Base-by-base conservation (phyloP, 2,329 filamentous ascomycete genomes). In the Scytalidium sp. region DNA sequence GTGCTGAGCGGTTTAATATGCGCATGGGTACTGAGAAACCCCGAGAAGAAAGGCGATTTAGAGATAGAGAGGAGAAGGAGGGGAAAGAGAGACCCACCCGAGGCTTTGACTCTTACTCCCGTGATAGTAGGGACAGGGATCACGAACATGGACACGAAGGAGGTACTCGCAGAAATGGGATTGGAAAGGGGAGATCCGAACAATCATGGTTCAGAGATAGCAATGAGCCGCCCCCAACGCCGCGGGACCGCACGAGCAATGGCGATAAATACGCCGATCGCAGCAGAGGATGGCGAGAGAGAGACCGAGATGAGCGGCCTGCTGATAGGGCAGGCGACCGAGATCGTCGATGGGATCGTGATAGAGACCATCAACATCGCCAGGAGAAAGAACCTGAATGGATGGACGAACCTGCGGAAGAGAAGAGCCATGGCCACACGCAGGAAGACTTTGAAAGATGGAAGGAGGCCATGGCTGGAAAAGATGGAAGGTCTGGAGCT, bases 381-480 rank as follows among this genome's bases (percentile, higher is more conserved):
- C 71, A 79, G 56, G 90, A 95, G 64, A 84, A 88, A 56, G 90
- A 96, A 45, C 92, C 93, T 4, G 92, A 96, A 68, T 96, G 92
- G 93, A 78, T 96, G 68, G 90, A 95, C 63, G 80, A 85, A 51
- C 83, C 84, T 15, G 78, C 78, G 19, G 85, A 87, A 51, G 86
- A 89, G 46, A 83, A 86, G 60, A 73, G 80, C 29, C 82, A 87
- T 60, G 80, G 78, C 4, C 88, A 90, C 60, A 96, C 91, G 1
- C 86, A 90, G 61, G 91, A 95, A 63, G 92, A 97, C 58, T 95
- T 97, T 67, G 87, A 95, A 70, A 89, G 89, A 58, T 97, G 93
- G 84, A 96, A 96, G 78, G 90, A 95, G 60, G 80, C 79, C 56
- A 95, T 95, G 90, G 52, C 57, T 51, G 58, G 54, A 41, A 62